Percentiles rank a stretch among this genome's conserved stretches.
phyloP scores from a whole-genome alignment of 805 yeast genomes.

The Wickerhamomyces hampshirensis region DNA sequence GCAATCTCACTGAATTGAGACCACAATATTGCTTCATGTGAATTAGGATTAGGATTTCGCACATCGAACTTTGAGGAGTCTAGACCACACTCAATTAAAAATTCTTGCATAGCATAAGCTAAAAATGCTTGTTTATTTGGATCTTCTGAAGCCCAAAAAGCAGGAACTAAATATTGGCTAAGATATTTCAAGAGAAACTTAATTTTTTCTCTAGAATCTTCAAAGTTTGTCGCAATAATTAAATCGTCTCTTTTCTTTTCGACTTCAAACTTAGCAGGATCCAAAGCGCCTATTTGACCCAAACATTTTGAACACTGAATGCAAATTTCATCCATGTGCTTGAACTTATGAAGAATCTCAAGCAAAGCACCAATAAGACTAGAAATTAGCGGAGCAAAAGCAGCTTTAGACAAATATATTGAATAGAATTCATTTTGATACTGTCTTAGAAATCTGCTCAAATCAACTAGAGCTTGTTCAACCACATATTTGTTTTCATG shows the following conservation, averaged over 20 bases:
- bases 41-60: constrained; percentile 17
- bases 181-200: constrained; percentile 61
- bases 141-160: constrained; percentile 86
- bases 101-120: constrained; percentile 88
- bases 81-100: constrained; percentile 57
- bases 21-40: constrained; percentile 46
- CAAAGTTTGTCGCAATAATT: constrained; percentile 58
- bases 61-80: constrained; percentile 30
- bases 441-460: constrained; percentile 46
- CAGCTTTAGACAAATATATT: constrained; percentile 33
- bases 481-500: constrained; percentile 70
- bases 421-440: constrained; percentile 47
- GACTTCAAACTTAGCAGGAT: constrained; percentile 50
- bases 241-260: constrained; percentile 36
- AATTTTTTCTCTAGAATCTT: constrained; percentile 54
- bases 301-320: constrained; percentile 62
- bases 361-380: constrained; percentile 47
- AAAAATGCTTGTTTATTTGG: constrained; percentile 79
- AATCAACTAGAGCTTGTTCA: constrained; percentile 63
- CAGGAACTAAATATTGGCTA: constrained; percentile 67
- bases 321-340: constrained; percentile 45
- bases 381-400: constrained; percentile 32
- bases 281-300: constrained; percentile 74
- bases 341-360: constrained; percentile 53
- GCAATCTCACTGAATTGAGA: constrained; percentile 57